Base-by-base conservation (phyloP, 2,329 filamentous ascomycete genomes). In the Trichophyton schoenleinii region DNA sequence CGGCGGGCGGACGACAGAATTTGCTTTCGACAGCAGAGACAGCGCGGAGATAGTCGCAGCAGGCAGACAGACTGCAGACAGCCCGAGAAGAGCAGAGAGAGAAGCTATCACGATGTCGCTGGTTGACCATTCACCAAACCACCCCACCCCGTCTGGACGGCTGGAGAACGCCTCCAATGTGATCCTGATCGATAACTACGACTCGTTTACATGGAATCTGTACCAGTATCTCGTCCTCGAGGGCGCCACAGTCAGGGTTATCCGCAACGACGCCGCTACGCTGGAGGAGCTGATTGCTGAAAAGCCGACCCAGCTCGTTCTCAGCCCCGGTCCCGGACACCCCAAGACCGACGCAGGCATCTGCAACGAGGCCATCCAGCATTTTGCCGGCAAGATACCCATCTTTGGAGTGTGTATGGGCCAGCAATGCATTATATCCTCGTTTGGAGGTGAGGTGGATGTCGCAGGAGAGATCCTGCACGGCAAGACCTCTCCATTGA, bases 371-470 rank as follows among this genome's bases (percentile, higher is more conserved):
- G 91, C 90, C 48, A 96, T 99, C 70, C 81, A 85, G 68, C 81
- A 96, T 73, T 99, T 97, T 74, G 85, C 87, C 34, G 94, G 94
- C 67, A 97, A 96, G 76, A 89, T 99, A 57, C 94, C 94, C 9
- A 85, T 99, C 13, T 83, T 99, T 59, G 94, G 94, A n/a, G 94
- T 99, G 34, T 99, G 94, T 72, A 97, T 99, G 92, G 94, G 94
- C 67, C 87, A 96, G 85, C 94, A 99, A 79, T 99, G 94, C 75
- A 97, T 99, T 66, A 92, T 95, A 71, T 88, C 94, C 60, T 86
- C 90, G 36, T 97, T 95, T 70, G 94, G 94, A 57, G 94, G 94
- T 63, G 85, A 88, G 58, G 94, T 99, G 58, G 87, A 87, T 71
- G 92, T 90, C 63, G 95, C 94, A 8, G 94, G 94, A 28, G 94